Evolutionary conservation across 2,329 filamentous ascomycete species (phyloP).

Genomic region (Colletotrichum sp.): DNA sequence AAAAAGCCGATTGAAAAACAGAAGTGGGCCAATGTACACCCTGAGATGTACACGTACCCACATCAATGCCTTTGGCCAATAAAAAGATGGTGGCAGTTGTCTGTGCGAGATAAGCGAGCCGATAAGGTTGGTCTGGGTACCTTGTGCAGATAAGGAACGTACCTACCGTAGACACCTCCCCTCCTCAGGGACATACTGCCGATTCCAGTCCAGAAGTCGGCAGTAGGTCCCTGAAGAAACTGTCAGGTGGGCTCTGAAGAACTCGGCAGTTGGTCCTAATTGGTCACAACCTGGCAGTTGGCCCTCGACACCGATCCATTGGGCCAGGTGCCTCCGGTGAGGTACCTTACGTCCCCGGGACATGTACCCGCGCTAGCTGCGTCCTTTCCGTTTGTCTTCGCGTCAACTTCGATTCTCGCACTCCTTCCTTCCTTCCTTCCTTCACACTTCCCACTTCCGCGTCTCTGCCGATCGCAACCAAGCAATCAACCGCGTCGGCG

Average conservation of each 20-base stretch:
- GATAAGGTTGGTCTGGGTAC: neutral
- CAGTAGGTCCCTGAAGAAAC: neutral
- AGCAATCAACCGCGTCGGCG: neutral
- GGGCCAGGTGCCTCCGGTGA: neutral
- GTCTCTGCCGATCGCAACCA: neutral
- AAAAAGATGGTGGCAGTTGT: neutral
- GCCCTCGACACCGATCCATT: too few relatives aligned
- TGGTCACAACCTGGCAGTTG: too few relatives aligned
- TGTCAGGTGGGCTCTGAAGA: neutral
- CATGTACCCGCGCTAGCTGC: neutral
- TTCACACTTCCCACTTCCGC: neutral
- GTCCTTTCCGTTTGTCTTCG: neutral
- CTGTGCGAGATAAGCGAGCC: neutral
- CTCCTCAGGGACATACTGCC: neutral
- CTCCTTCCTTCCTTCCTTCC: neutral
- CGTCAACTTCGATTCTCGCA: neutral
- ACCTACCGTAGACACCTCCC: too few relatives aligned
- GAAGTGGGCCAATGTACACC: neutral
- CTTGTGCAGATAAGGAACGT: too few relatives aligned
- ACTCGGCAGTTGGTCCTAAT: neutral
- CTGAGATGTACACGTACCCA: neutral
- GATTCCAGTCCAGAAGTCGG: neutral
- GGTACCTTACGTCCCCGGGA: neutral
- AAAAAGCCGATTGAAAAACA: neutral
- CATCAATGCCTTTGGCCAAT: neutral